phyloP scores from a whole-genome alignment of 345 rosid species.

The Odontarrhena argentea region DNA sequence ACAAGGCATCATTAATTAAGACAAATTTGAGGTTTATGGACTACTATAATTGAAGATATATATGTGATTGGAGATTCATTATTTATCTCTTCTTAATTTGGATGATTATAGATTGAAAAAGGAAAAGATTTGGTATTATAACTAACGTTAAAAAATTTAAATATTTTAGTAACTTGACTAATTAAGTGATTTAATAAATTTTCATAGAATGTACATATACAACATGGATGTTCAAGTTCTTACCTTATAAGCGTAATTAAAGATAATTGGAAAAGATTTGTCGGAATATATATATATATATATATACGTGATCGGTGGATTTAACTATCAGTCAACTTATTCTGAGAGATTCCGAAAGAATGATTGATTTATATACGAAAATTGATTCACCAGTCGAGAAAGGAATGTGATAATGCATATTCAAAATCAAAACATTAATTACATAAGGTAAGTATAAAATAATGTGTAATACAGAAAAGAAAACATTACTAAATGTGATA shows the following conservation, averaged over 20 bases:
- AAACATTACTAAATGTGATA: constrained; percentile 22
- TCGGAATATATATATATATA: too few relatives aligned
- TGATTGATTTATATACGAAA: neutral
- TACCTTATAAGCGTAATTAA: too few relatives aligned
- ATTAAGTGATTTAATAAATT: neutral
- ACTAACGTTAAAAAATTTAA: too few relatives aligned
- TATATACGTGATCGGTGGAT: neutral
- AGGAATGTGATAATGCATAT: constrained; percentile 12
- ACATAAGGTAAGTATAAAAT: constrained; percentile 13
- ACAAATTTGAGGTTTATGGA: neutral
- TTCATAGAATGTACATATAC: neutral
- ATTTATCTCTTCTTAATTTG: neutral
- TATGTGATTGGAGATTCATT: neutral
- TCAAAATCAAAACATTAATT: constrained; percentile 2
- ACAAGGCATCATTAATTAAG: neutral
- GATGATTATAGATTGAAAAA: neutral
- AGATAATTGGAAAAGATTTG: too few relatives aligned
- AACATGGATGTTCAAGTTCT: neutral
- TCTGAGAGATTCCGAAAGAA: neutral
- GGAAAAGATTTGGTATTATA: neutral
- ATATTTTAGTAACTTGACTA: too few relatives aligned
- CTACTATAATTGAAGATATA: neutral
- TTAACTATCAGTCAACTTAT: neutral
- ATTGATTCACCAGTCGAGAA: constrained; percentile 1
- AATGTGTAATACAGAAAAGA: constrained; percentile 13